Conservation (phyloP, 805 yeast genomes). For the Wickerhamomyces rabaulensis region DNA sequence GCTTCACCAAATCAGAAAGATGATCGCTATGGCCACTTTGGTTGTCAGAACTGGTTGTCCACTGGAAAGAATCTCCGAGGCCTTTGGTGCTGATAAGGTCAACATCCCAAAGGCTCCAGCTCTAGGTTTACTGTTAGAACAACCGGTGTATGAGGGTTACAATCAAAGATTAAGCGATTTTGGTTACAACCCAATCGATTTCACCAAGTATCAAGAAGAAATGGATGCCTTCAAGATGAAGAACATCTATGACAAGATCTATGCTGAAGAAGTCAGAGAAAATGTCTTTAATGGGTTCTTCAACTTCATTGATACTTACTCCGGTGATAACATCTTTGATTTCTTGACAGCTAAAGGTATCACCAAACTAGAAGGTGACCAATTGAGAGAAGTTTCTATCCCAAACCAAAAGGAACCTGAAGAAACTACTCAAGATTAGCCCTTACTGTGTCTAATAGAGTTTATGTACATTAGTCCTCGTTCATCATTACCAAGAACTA, state of each 20-base stretch:
- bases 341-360: slow-evolving; percentile 38
- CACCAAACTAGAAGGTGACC: slow-evolving; percentile 17
- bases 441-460: too few species aligned
- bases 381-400: slow-evolving; percentile 16
- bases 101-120: slow-evolving; percentile 98
- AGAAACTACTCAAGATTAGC: not conserved
- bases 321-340: slow-evolving; percentile 47
- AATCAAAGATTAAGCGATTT: slow-evolving; percentile 64
- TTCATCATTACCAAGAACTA: too few species aligned
- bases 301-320: slow-evolving; percentile 80
- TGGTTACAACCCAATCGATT: slow-evolving; percentile 75
- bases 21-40: slow-evolving; percentile 93
- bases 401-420: slow-evolving; percentile 18
- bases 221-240: slow-evolving; percentile 86
- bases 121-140: slow-evolving; percentile 81
- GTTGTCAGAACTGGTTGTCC: slow-evolving; percentile 87
- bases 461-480: not conserved
- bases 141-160: slow-evolving; percentile 86
- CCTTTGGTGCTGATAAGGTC: slow-evolving; percentile 68
- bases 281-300: slow-evolving; percentile 88
- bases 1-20: slow-evolving; percentile 96
- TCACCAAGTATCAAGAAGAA: slow-evolving; percentile 55
- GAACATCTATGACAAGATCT: slow-evolving; percentile 87
- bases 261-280: slow-evolving; percentile 82
- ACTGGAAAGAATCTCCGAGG: slow-evolving; percentile 62